Evolutionary conservation across 192 early-diverging fungal species (phyloP).

Genomic region (Thamnidium elegans): DNA sequence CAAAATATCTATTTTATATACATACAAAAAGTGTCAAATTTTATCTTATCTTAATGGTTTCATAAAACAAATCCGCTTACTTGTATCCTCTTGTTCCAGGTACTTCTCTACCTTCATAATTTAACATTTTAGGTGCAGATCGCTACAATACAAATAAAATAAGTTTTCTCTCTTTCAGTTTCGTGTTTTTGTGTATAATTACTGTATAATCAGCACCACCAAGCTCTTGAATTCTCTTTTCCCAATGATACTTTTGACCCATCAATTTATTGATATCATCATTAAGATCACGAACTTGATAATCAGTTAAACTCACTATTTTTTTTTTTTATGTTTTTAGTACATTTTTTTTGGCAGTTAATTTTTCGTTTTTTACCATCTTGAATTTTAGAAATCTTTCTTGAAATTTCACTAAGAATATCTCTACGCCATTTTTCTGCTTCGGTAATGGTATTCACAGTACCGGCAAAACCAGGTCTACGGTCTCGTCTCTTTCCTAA

Average conservation of each 20-base stretch:
- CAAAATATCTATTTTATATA: slow-evolving; percentile 94
- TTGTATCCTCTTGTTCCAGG: slow-evolving; percentile 91
- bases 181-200: slow-evolving; percentile 20
- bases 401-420: slow-evolving; percentile 84
- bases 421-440: slow-evolving; percentile 92
- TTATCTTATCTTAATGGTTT: not conserved
- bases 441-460: slow-evolving; percentile 68
- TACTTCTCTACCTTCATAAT: slow-evolving; percentile 84
- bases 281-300: slow-evolving; percentile 91
- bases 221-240: slow-evolving; percentile 83
- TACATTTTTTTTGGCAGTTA: not conserved
- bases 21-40: not conserved
- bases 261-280: slow-evolving; percentile 95
- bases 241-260: slow-evolving; percentile 91
- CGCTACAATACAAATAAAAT: slow-evolving; percentile 40
- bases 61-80: slow-evolving; percentile 36
- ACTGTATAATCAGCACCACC: slow-evolving; percentile 91
- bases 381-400: slow-evolving; percentile 87
- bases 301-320: slow-evolving; percentile 77
- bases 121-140: slow-evolving; percentile 73
- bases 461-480: slow-evolving; percentile 73
- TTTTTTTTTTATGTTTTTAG: slow-evolving; percentile 16
- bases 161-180: no score
- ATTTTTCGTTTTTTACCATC: slow-evolving; percentile 82
- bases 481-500: slow-evolving; percentile 52